Evolutionary conservation across 805 yeast genomes (phyloP).

Genomic region (Saccharomyces cerevisiae): DNA sequence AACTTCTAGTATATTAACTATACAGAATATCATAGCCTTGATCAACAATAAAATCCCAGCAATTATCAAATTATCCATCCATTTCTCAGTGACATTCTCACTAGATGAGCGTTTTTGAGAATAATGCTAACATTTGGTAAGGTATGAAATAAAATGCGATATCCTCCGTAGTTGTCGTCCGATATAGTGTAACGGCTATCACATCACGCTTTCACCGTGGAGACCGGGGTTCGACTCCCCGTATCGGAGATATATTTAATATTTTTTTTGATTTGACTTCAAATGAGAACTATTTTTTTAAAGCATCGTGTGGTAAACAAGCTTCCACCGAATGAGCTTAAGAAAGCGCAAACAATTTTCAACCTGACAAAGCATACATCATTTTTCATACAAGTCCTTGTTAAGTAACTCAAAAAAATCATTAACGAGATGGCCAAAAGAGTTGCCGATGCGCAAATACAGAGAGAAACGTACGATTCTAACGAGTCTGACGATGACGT

Average conservation of each 20-base stretch:
- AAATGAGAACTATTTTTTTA: neutral
- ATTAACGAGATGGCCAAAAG: conserved; percentile 51
- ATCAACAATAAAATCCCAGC: too few species aligned
- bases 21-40: too few species aligned
- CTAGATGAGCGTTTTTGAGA: too few species aligned
- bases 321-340: neutral
- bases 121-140: too few species aligned
- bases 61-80: too few species aligned
- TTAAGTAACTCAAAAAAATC: neutral
- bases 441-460: conserved; percentile 55
- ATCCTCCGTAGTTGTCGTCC: conserved; percentile 8
- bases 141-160: neutral
- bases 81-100: too few species aligned
- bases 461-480: conserved; percentile 38
- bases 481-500: conserved; percentile 36
- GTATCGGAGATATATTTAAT: conserved; percentile 26
- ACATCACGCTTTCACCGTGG: conserved; percentile 35
- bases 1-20: too few species aligned
- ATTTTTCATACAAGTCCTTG: neutral
- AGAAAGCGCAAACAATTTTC: neutral
- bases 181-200: conserved; percentile 35
- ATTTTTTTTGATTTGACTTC: neutral
- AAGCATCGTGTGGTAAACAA: neutral
- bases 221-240: conserved; percentile 36
- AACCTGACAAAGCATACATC: neutral